Evolutionary conservation across 345 rosid genomes (phyloP), one percentile per base, ranked within the genome.

Genomic region (Xanthoceras sorbifolium): DNA sequence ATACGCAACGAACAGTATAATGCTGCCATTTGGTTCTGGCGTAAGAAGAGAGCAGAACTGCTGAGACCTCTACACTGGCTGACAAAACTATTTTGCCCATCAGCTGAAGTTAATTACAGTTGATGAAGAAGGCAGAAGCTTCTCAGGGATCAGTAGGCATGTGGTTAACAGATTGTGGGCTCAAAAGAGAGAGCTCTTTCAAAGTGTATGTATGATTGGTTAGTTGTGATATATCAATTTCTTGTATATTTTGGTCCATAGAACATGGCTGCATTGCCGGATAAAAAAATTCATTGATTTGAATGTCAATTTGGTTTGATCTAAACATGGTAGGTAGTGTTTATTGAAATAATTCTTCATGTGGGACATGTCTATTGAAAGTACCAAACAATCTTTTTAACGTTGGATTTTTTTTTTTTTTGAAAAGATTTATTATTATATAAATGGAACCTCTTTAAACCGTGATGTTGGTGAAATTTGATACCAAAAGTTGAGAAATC

Each of bases 1-100:
- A 93, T 96, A 67, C 94, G 99, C 60, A 90, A 93, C 5, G 98
- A 96, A 80, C 94, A 96, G 44, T 96, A 96, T 83, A 87, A 87
- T 38, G 97, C 95, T 14, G 99, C 99, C 54, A 96, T 96, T 59
- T 92, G 98, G 98, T 96, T 93, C 89, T 96, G 99, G 99, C 83
- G 90, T 78, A 87, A 87, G 88, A 90, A 91, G 80, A 90, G 92
- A 83, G 87, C 88, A 6, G 86, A 90, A 85, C 83, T 93, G n/a
- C 74, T 86, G 18, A 87, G 95, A 75, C 99, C 98, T 12, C 1
- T 96, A 52, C 91, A 85, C 46, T 93, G 97, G 98, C 81, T 96
- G 64, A 80, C 80, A 22, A 87, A 87, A 79, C 80, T 89, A 23
- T 31, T 93, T 66, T 96, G 91, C 78, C 95, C 94, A 0, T 83